Base-by-base conservation (phyloP, 345 rosid genomes). In the Sonneratia alba region DNA sequence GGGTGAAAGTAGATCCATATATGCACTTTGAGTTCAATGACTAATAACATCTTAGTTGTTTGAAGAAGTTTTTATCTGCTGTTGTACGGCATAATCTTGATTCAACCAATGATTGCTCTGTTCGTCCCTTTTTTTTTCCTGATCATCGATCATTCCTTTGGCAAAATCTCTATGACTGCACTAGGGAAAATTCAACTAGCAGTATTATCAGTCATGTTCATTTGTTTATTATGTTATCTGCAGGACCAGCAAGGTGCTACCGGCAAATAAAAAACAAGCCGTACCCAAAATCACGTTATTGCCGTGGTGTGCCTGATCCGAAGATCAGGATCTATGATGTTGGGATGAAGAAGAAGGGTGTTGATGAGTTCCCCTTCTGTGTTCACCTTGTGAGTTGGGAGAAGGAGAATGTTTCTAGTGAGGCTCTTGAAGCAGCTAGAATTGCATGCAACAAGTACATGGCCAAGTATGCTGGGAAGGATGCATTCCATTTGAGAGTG, bases 341-440 rank as follows among this genome's bases (percentile, higher is more conserved):
- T 6, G 88, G 88, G 11, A 85, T 85, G 88, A 85, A 85, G 78
- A 85, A 75, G 88, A 83, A 85, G 64, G 87, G 86, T 9, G 88
- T 85, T 1, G 86, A 85, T 77, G 88, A 85, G 73, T 85, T 85
- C 55, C 86, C 88, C 1, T 85, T 83, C 81, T 85, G 86, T 11
- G 88, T 85, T 22, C 85, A 83, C 76, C 75, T 83, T 71, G 88
- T 85, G 56, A 81, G 85, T 59, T 83, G 88, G 88, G 85, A 85
- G 75, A 83, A 83, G 82, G 84, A 85, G 72, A 85, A 83, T 65
- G 88, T 85, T 62, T 85, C 88, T 1, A 83, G 88, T 64, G 85
- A 85, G 70, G 88, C 88, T 0, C 82, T 85, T 45, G 88, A 83
- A 77, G 87, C 88, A 12, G 88, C 88, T 21, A 79, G 85, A 13